These are phyloP conservation scores for Eragrostis tef DNA, from an alignment of 202 grass and related monocot species.

Conservation along the genomic window DNA sequence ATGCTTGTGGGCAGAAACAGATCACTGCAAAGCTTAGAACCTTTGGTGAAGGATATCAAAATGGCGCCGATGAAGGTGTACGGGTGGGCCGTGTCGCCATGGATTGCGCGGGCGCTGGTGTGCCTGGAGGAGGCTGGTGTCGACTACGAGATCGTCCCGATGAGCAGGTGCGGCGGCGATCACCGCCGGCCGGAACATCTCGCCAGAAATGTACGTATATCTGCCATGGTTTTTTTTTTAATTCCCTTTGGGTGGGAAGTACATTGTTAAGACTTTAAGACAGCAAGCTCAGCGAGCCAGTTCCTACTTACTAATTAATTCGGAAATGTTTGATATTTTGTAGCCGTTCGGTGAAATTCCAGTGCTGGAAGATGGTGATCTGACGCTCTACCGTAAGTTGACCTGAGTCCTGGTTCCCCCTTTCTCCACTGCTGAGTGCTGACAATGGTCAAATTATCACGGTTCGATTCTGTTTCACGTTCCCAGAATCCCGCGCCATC, in stretches of 20 bases:
- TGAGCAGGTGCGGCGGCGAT: constrained; percentile 46
- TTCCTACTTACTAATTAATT: too few species aligned
- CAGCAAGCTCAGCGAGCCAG: too few species aligned
- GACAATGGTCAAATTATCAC: too few species aligned
- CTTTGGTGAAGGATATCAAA: background rate
- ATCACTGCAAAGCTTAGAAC: too few species aligned
- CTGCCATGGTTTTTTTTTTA: too few species aligned
- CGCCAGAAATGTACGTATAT: constrained; percentile 52
- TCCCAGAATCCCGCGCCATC: constrained; percentile 69
- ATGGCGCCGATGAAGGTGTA: constrained; percentile 64
- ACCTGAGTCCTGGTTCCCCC: too few species aligned
- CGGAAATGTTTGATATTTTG: background rate
- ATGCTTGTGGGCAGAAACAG: too few species aligned
- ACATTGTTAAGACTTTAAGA: too few species aligned
- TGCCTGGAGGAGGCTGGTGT: constrained; percentile 57
- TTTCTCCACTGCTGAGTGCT: background rate
- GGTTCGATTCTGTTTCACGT: background rate
- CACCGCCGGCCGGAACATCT: constrained; percentile 52
- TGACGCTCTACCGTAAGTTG: constrained; percentile 63
- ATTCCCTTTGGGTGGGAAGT: too few species aligned
- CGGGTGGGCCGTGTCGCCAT: constrained; percentile 40
- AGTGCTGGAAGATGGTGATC: constrained; percentile 63
- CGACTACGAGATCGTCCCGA: constrained; percentile 52
- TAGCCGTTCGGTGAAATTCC: constrained; percentile 75
- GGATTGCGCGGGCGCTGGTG: constrained; percentile 41